These are phyloP conservation scores for Durusdinium trenchii DNA, from an alignment of 73 alveolate species.

Conservation along the genomic window DNA sequence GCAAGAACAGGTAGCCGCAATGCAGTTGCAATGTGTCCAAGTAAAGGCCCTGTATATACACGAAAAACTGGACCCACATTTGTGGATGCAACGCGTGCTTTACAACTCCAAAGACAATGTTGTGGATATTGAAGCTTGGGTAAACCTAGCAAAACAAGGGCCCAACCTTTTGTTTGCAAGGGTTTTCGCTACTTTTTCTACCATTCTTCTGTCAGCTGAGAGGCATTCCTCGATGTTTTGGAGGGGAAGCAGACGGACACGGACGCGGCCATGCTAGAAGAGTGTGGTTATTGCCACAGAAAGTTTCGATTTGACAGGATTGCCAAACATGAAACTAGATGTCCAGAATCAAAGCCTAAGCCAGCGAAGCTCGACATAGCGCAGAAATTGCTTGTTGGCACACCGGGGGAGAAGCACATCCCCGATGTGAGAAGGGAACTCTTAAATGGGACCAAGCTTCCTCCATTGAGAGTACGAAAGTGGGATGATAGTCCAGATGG, in stretches of 20 bases:
- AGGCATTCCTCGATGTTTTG: conserved; percentile 44
- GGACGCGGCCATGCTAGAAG: conserved; percentile 19
- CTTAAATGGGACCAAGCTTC: conserved; percentile 2
- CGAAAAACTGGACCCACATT: too few species aligned
- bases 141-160: too few species aligned
- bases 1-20: too few species aligned
- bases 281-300: conserved; percentile 51
- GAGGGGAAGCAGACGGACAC: conserved; percentile 50
- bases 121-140: too few species aligned
- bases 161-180: not conserved
- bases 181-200: not conserved
- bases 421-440: conserved; percentile 26
- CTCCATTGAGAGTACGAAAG: conserved; percentile 16
- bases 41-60: too few species aligned
- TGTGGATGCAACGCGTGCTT: too few species aligned
- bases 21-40: too few species aligned
- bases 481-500: not conserved
- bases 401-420: conserved; percentile 70
- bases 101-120: too few species aligned
- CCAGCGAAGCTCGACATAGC: conserved; percentile 63
- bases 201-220: not conserved
- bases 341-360: conserved; percentile 78
- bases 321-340: conserved; percentile 89
- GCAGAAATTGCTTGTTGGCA: conserved; percentile 40
- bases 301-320: conserved; percentile 77